Base-by-base conservation (phyloP, 225 moss, liverwort and hornwort species). In the Takakia lepidozioides region DNA sequence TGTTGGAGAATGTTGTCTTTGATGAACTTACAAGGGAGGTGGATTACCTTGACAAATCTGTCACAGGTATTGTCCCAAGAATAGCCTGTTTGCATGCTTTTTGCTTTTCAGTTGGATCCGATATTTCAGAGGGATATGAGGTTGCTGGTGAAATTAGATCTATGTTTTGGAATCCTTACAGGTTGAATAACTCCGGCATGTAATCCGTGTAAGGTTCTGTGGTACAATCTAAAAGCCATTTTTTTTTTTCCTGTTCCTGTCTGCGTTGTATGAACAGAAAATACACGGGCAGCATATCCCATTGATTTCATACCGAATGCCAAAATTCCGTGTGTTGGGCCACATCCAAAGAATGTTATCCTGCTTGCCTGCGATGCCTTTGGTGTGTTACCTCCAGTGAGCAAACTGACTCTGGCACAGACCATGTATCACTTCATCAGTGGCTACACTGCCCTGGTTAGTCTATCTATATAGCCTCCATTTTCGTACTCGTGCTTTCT, bases 361-460 rank as follows among this genome's bases (percentile, higher is more conserved):
- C 67, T 98, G 58, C 62, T 98, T 19, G 81, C 98, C 26, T 98
- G 98, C 28, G 98, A 98, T 66, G 98, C 98, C 3, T 98, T 98
- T 56, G 98, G 98, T 5, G 98, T 98, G 6, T 48, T 98, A 38
- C 98, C 98, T 19, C 98, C 98, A n/a, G 91, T 98, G 54, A 98
- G 98, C 87, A 98, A 83, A 64, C 51, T 98, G 67, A 85, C 85
- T 2, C 66, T 89, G 48, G 52, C 98, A 27, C 98, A 98, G 49
- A 98, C 98, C 25, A 98, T 98, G 98, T 98, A 98, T 55, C 98
- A 98, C 72, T 98, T 98, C 70, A 91, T 98, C 85, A 98, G 91
- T 27, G 98, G 98, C 6, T 98, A 98, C 54, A 98, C 98, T 16
- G 98, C 98, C 1, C 54, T 98, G 82, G 98, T 98, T 69, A 62